Conservation (phyloP, 2,329 filamentous ascomycete species). For the Fusarium sp. region DNA sequence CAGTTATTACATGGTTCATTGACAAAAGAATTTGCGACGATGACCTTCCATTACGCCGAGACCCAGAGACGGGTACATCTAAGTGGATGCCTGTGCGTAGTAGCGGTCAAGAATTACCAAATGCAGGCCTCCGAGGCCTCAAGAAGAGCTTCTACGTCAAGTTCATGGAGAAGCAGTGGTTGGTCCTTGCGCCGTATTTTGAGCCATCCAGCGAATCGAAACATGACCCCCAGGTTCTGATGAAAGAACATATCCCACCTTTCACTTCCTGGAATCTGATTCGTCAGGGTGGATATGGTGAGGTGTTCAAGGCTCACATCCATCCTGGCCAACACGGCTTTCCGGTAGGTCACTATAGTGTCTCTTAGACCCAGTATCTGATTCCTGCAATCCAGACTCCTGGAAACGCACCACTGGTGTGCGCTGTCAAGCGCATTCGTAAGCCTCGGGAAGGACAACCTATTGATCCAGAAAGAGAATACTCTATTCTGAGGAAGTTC, state of each 20-base stretch:
- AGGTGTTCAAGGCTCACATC: background rate
- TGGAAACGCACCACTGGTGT: background rate
- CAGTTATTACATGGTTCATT: background rate
- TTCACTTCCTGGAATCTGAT: background rate
- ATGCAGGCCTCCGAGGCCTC: background rate
- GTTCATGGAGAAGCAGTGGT: background rate
- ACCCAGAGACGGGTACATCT: background rate
- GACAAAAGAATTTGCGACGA: background rate
- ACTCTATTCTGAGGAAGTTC: background rate
- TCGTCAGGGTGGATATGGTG: background rate
- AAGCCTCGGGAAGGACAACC: no score
- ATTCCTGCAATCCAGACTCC: background rate
- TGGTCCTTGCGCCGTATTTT: background rate
- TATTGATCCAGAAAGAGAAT: background rate
- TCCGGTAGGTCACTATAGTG: background rate
- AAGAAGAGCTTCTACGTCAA: background rate
- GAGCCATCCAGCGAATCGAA: background rate
- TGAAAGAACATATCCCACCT: background rate
- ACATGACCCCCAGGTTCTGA: background rate
- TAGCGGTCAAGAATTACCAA: background rate
- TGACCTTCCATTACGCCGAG: background rate
- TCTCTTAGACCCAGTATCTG: background rate
- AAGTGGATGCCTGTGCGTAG: background rate
- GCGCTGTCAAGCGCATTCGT: background rate
- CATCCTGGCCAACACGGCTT: background rate